Base-by-base conservation (phyloP, 176 grass and related monocot species). In the Ensete glaucum region DNA sequence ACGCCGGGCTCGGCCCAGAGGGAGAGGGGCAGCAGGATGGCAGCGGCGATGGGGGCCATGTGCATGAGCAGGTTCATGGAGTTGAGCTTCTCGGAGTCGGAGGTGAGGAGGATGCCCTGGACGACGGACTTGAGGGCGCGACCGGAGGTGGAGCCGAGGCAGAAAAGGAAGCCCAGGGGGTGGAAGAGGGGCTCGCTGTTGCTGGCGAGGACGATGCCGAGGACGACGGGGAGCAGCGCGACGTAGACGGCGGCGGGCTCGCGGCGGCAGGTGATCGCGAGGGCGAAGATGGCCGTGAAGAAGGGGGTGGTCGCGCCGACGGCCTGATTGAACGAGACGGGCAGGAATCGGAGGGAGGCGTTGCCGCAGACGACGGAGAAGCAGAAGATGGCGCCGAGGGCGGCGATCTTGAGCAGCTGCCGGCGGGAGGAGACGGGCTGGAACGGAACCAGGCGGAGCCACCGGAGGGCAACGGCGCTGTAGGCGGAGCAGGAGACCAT, bases 241-340 rank as follows among this genome's bases (percentile, higher is more conserved):
- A 53, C 53, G 53, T 74, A 74, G 23, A 74, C 72, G 15, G 24
- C 23, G 24, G 22, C 53, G 13, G 72, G 52, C 72, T 74, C 72
- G 52, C 72, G 52, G 53, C 23, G 23, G 72, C 72, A 57, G 24
- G 72, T 74, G 53, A 74, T 13, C 53, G 72, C 72, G 52, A 74
- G 72, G 29, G 43, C 59, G 59, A 77, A 77, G 75, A 77, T 16
- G 20, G 75, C 75, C 48, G 75, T 77, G 60, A 77, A 77, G 60
- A 77, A 77, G 75, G 75, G 75, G 34, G 75, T 77, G 34, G 75
- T 77, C 2, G 75, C 75, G 75, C 75, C 75, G 59, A 77, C n/a
- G 60, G 75, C 75, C 75, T 77, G 75, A 50, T 77, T 77, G 75
- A 77, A 77, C 48, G 75, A 65, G 49, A 77, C 75, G 48, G 75